Evolutionary conservation across 2,329 filamentous ascomycete genomes (phyloP).

Genomic region (Graphilbum ipis-grandicollis): DNA sequence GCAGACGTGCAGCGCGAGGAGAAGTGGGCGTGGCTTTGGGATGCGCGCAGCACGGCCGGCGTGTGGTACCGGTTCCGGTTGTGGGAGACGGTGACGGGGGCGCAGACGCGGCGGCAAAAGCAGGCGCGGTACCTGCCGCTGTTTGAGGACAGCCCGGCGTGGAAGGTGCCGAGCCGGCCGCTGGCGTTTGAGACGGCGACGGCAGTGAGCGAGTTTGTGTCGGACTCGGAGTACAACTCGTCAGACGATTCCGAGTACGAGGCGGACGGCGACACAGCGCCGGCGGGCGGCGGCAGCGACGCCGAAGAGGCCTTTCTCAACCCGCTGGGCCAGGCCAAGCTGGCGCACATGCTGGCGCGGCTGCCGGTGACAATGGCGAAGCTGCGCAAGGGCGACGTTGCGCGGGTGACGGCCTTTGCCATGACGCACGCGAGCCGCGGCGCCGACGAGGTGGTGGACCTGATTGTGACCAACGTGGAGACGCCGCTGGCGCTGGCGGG

Average conservation of each 20-base stretch:
- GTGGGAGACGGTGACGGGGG: constrained; percentile 68
- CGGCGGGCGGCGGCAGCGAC: constrained; percentile 35
- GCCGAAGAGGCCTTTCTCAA: constrained; percentile 51
- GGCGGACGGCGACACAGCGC: constrained; percentile 29
- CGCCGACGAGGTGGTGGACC: constrained; percentile 78
- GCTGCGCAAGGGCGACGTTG: constrained; percentile 71
- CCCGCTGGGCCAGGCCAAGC: constrained; percentile 66
- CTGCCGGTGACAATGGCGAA: constrained; percentile 60
- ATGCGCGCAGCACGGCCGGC: constrained; percentile 59
- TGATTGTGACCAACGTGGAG: constrained; percentile 69
- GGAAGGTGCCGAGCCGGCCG: constrained; percentile 56
- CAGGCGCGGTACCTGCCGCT: constrained; percentile 42
- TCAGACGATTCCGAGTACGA: constrained; percentile 65
- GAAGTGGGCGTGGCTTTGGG: constrained; percentile 89
- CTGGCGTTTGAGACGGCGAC: constrained; percentile 73
- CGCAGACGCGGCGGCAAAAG: constrained; percentile 24
- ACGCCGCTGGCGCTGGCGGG: constrained; percentile 51
- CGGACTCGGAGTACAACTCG: constrained; percentile 72
- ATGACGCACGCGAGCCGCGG: constrained; percentile 74
- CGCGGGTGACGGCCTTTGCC: constrained; percentile 71
- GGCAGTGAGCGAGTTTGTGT: constrained; percentile 59
- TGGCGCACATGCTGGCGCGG: constrained; percentile 68
- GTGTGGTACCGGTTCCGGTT: constrained; percentile 88
- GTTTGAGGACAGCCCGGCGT: constrained; percentile 62
- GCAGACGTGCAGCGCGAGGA: constrained; percentile 71